Base-by-base conservation (phyloP, 495 filamentous ascomycete genomes). In the Cudoniella acicularis region DNA sequence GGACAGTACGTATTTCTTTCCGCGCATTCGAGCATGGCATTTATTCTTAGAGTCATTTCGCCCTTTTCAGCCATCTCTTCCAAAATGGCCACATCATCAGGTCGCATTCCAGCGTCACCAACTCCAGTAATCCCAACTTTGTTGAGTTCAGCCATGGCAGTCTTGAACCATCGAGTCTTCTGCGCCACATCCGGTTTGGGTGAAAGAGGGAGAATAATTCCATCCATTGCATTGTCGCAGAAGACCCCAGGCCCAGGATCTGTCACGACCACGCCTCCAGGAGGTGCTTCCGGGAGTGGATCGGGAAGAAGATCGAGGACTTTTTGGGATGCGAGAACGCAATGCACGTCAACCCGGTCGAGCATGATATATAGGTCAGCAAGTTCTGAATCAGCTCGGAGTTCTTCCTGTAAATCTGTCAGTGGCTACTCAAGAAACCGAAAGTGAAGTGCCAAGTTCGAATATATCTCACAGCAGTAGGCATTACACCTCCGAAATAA, bases 151-250 rank as follows among this genome's bases (percentile, higher is more conserved):
- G 51, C 68, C 77, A 85, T 84, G 3, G 83, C 84, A 3, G 73
- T 76, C 49, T 73, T 72, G 47, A 87, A 52, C 53, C 76, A 83
- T 48, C 66, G 58, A 23, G 66, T 70, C 55, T 81, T 85, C 56
- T 75, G 72, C 13, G 70, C 71, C 3, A 60, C 62, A 43, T 72
- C 71, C 1, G 82, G 83, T 53, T 74, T 76, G 1, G 82, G 82
- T 75, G 80, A 85, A 13, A 81, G 52, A 10, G 70, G 66, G 47
- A 72, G 69, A 17, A 86, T 76, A 21, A 85, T 69, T 3, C 30
- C 43, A 52, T 85, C 83, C 76, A 87, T 85, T 1, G 83, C 83
- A 66, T 87, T 87, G 64, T 88, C 84, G 63, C 85, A 88, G 65
- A 87, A 87, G 10, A 88, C 84, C n/a, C 85, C 84, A 64, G 72